Evolutionary conservation across 2,329 filamentous ascomycete genomes (phyloP), one percentile per base, ranked within the genome.

Genomic region (Lachnellula cervina): DNA sequence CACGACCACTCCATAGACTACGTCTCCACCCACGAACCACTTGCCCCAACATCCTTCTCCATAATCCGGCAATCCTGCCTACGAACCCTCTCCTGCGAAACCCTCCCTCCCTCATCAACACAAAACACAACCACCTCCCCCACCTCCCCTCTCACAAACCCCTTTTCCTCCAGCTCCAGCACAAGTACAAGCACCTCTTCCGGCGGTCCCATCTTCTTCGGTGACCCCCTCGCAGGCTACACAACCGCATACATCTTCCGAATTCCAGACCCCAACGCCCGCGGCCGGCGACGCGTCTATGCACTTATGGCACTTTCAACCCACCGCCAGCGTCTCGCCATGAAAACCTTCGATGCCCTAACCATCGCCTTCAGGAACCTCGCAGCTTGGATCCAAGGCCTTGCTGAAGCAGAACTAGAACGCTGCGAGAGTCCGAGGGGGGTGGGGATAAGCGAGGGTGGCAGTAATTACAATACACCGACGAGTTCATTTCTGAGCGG

Each of bases 221-320:
- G 84, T 32, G 84, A 88, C 64, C 77, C 82, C 1, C 68, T 80
- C 0, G 80, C 83, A 1, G 84, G 84, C 32, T 87, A 86, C 70
- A 88, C 84, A 0, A 88, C 84, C 0, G 84, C 84, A 14, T 87
- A 86, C 69, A 84, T 87, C 60, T 88, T 88, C 66, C 83, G 84
- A 25, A 84, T 88, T 43, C 81, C 84, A 6, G 84, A 88, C 66
- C 75, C 86, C 37, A 83, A 86, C 60, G 84, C 84, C 14, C 81
- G 84, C 13, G 84, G 84, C 4, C 81, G 86, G 62, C 84, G 85
- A 69, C 79, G 84, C n/a, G 81, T 87, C 13, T 88, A 88, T 65
- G 84, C 84, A 11, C 82, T 88, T 57, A 70, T 88, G 56, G 83
- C 83, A 2, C 77, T 87, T 47, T 84, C 79, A 68, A 86, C 83